phyloP scores from a whole-genome alignment of 495 filamentous ascomycete species.

The Halenospora varia region DNA sequence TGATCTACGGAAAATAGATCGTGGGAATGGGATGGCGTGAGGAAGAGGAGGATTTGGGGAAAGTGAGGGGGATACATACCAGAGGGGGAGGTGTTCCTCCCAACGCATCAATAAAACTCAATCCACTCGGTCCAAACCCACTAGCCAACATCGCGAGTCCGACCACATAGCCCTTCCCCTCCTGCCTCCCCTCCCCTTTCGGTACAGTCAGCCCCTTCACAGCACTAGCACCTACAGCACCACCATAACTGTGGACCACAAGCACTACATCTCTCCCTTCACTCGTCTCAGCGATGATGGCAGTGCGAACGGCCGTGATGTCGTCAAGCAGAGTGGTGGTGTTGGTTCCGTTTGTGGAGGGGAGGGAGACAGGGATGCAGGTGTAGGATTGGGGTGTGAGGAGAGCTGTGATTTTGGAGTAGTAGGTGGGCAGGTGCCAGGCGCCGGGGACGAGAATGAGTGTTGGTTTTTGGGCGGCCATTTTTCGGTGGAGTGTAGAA shows the following conservation, averaged over 20 bases:
- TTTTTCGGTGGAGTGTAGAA: no score
- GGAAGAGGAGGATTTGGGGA: no score
- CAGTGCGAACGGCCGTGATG: constrained; percentile 30
- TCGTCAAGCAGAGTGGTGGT: constrained; percentile 28
- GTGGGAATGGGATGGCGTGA: no score
- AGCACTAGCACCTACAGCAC: constrained; percentile 43
- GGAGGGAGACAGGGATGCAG: constrained; percentile 34
- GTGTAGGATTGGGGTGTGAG: constrained; percentile 34
- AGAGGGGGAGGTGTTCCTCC: constrained; percentile 28
- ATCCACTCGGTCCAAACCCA: constrained; percentile 27
- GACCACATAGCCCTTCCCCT: constrained; percentile 30
- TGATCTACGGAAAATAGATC: no score
- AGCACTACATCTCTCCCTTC: constrained; percentile 42
- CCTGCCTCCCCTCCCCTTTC: no score
- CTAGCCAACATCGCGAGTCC: constrained; percentile 29
- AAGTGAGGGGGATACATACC: no score
- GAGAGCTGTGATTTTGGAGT: constrained; percentile 28
- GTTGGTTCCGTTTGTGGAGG: constrained; percentile 27
- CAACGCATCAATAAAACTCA: constrained; percentile 26
- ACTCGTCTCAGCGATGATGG: constrained; percentile 27
- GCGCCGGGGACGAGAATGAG: constrained; percentile 45
- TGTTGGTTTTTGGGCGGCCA: constrained; percentile 23
- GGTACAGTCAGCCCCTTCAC: constrained; percentile 34
- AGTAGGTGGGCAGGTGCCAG: constrained; percentile 39
- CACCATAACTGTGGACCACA: constrained; percentile 42